Base-by-base conservation (phyloP, 2,329 filamentous ascomycete species). In the Apiospora phragmitis region DNA sequence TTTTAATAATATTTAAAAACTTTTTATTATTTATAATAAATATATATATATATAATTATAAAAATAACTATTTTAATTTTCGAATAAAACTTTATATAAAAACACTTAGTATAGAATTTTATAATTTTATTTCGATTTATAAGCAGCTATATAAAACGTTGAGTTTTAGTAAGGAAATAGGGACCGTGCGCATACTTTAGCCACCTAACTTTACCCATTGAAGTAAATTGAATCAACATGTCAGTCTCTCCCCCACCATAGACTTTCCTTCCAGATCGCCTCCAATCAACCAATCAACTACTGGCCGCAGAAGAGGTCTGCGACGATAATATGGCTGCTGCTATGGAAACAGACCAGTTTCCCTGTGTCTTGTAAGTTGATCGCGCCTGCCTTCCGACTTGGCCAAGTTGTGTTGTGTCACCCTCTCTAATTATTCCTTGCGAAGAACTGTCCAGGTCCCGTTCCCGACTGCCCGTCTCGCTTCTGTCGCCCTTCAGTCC, bases 391-490 rank as follows among this genome's bases (percentile, higher is more conserved):
- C 21, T 21, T 59, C 26, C 21, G 67, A 35, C 32, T 38, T 42
- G 45, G 43, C 35, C 4, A 29, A 45, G 24, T 32, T 41, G 38
- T 41, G 38, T 47, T 38, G 24, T 14, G 26, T 35, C 42, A 7
- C 41, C 65, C 65, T 35, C 42, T 35, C 42, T 47, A 35, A 43
- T 14, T 0, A 7, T 62, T 82, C 42, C n/a, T 24, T 82, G 42
- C 45, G 42, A 78, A 95, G 93, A 77, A 90, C 88, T 71, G 88
- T 97, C 73, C 86, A 91, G 76, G 87, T 96, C 71, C 95, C 96
- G 62, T 92, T 98, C 79, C 95, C 95, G 26, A 93, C 91, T 51
- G 81, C 90, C 45, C 92, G 93, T 73, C 90, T 98, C 65, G 94
- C 95, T 68, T 87, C 86, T 65, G 90, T 92, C 66, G 94, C 95